Percentiles rank a stretch among this genome's conserved stretches.
Evolutionary conservation across 176 grass and related monocot species (phyloP).

Genomic region (Luzula sylvatica): DNA sequence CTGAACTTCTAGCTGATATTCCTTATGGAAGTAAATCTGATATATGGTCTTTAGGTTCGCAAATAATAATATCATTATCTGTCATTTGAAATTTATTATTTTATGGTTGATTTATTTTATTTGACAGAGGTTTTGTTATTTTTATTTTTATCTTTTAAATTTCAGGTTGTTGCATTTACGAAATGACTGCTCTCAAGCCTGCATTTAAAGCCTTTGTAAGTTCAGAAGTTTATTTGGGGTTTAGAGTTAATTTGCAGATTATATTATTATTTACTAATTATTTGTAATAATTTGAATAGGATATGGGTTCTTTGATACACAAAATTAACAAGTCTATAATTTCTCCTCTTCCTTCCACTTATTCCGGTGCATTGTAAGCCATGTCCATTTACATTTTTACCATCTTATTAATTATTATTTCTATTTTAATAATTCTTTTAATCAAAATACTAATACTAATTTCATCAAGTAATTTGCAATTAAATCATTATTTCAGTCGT

Average conservation of each 20-base stretch:
- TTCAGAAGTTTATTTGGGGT: constrained; percentile 9
- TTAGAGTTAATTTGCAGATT: not conserved
- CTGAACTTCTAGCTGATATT: constrained; percentile 97
- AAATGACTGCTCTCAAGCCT: constrained; percentile 82
- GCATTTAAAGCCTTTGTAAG: constrained; percentile 96
- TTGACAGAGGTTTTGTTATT: no score
- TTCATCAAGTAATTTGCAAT: not conserved
- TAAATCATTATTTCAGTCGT: constrained; percentile 41
- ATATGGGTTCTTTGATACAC: constrained; percentile 92
- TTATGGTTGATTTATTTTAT: not conserved
- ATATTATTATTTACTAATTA: not conserved
- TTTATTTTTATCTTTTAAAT: constrained; percentile 7
- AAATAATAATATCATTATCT: not conserved
- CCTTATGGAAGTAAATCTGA: constrained; percentile 98
- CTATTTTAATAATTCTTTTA: not conserved
- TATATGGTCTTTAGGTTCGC: constrained; percentile 88
- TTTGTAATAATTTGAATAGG: constrained; percentile 26
- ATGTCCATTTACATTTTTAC: constrained; percentile 8
- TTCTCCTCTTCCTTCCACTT: constrained; percentile 68
- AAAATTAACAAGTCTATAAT: constrained; percentile 85
- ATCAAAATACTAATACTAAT: not conserved
- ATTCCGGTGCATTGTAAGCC: constrained; percentile 82
- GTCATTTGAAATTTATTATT: not conserved
- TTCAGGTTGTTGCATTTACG: constrained; percentile 81
- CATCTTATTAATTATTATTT: not conserved